Base-by-base conservation (phyloP, 371 early-diverging fungal species). In the Mucor plumbeus region DNA sequence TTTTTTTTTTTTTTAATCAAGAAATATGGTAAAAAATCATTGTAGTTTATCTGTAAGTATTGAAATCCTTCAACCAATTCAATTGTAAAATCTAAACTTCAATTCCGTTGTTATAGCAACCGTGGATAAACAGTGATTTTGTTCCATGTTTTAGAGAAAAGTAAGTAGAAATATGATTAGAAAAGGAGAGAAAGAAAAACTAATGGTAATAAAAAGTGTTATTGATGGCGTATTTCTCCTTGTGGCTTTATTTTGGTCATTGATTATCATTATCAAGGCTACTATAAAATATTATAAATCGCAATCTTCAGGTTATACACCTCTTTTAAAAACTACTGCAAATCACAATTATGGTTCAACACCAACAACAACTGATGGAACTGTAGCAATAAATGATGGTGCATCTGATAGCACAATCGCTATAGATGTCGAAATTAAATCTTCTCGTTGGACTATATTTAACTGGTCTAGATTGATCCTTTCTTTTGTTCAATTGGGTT, bases 141-240 rank as follows among this genome's bases (percentile, higher is more conserved):
- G 56, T 26, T n/a, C 70, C 70, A 5, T 65, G 65, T n/a, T 65
- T 61, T 50, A 44, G 65, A 65, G 70, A 61, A 61, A 65, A 40
- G 70, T 70, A 65, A 65, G 40, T 57, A 33, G 13, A 40, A 4
- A 13, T 41, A 4, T 38, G 50, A 50, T 19, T 3, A 19, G 10
- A 11, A 21, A 50, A 6, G 26, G 4, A 50, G 26, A 9, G 10
- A n/a, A 48, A 8, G 6, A 19, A 17, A 35, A 1, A 36, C 10
- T 43, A 21, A 26, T 21, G 26, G n/a, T 21, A 11, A 31, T 15
- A 19, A 21, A 15, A 5, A 53, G 38, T 50, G 21, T 17, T 40
- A 35, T 58, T 21, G 21, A 21, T 58, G n/a, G 50, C 14, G 38
- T 6, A 6, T 8, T 61, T 11, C 35, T 34, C 13, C 13, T 44